Evolutionary conservation across 2,329 filamentous ascomycete species (phyloP).

Genomic region (Pseudocercospora eumusae): DNA sequence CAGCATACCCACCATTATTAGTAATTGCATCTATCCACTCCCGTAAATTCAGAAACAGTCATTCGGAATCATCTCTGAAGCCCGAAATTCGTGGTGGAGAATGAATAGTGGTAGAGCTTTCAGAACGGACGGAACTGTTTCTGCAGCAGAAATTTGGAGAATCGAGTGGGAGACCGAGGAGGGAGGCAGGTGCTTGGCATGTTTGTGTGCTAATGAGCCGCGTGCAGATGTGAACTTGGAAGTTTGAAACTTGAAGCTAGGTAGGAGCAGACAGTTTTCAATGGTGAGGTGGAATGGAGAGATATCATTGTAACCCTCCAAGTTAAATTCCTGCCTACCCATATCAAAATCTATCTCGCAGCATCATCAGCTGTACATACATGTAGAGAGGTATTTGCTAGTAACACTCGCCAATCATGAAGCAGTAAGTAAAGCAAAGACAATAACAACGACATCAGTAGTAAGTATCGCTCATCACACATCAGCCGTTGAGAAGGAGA

Average conservation of each 20-base stretch:
- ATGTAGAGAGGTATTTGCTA: neutral
- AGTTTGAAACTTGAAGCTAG: neutral
- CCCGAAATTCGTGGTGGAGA: neutral
- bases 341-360: neutral
- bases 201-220: neutral
- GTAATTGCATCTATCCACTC: neutral
- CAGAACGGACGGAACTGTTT: neutral
- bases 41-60: neutral
- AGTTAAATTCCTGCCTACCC: neutral
- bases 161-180: neutral
- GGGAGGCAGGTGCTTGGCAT: neutral
- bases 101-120: neutral
- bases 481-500: constrained; percentile 1
- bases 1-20: no score
- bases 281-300: no score
- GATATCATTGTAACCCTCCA: no score
- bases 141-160: neutral
- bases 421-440: neutral
- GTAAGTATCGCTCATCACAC: neutral
- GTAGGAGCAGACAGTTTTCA: no score
- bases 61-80: neutral
- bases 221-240: no score
- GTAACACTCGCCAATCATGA: constrained; percentile 1
- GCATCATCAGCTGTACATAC: neutral
- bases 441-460: neutral